Percentiles rank a stretch among this genome's conserved stretches.
Conservation (phyloP, 345 rosid species). For the Arabis alpina region DNA sequence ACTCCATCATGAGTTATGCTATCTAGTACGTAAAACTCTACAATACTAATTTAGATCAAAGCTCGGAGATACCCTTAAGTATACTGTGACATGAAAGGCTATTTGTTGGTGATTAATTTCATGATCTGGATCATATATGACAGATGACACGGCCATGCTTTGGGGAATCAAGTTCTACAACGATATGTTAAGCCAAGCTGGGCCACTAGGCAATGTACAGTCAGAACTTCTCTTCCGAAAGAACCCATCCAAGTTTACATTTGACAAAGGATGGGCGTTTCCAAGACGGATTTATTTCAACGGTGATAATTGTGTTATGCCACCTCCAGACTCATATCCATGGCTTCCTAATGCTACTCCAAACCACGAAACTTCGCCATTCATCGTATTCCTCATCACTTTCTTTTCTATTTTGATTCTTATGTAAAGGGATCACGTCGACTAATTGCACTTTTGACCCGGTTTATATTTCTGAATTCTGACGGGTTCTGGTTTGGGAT, state of each 20-base stretch:
- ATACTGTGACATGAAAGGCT: no score
- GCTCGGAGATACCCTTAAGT: background rate
- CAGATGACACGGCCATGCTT: conserved; percentile 88
- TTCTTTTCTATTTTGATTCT: conserved; percentile 50
- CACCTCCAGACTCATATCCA: conserved; percentile 82
- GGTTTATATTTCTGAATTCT: conserved; percentile 1
- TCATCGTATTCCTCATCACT: conserved; percentile 36
- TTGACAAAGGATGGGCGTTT: conserved; percentile 90
- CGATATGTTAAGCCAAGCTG: conserved; percentile 79
- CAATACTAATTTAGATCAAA: background rate
- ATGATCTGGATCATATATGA: conserved; percentile 10
- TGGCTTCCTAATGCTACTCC: conserved; percentile 74
- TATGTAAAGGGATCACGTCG: conserved; percentile 37
- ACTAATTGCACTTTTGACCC: background rate
- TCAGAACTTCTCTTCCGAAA: conserved; percentile 84
- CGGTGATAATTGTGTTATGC: conserved; percentile 90
- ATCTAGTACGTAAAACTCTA: background rate
- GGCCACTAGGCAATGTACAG: conserved; percentile 80
- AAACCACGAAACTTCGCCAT: conserved; percentile 32
- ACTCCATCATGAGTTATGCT: no score
- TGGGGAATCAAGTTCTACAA: conserved; percentile 84
- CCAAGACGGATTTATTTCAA: conserved; percentile 89
- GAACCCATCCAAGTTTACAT: conserved; percentile 63
- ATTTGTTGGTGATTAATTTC: background rate
- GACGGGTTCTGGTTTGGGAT: background rate